These are phyloP conservation scores for Gaultheria prostrata DNA, from an alignment of 148 eudicot genomes.

Conservation along the genomic window DNA sequence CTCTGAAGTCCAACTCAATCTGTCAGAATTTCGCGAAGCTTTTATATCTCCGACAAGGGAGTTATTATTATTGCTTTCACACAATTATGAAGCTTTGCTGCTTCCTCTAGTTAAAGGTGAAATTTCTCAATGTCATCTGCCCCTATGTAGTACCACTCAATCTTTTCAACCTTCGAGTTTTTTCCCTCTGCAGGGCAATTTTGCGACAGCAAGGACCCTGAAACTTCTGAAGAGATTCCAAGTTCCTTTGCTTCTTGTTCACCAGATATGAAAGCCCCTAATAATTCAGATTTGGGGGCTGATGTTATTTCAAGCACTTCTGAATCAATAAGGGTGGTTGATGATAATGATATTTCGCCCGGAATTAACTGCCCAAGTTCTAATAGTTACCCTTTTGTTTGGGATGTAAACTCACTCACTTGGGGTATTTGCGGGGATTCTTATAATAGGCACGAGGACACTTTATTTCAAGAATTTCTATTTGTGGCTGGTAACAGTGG, in stretches of 20 bases:
- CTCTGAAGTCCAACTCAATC: constrained; percentile 37
- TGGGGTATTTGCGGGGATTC: constrained; percentile 82
- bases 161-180: not conserved
- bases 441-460: constrained; percentile 54
- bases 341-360: constrained; percentile 27
- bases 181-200: constrained; percentile 39
- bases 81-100: constrained; percentile 61
- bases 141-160: not conserved
- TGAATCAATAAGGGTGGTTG: constrained; percentile 34
- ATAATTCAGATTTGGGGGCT: constrained; percentile 32
- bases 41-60: constrained; percentile 83
- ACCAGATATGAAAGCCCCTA: constrained; percentile 25
- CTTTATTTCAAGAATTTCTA: constrained; percentile 62
- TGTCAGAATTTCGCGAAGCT: constrained; percentile 71
- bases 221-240: constrained; percentile 31
- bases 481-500: constrained; percentile 74
- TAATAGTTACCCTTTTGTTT: constrained; percentile 43
- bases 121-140: constrained; percentile 15
- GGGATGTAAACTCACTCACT: constrained; percentile 72
- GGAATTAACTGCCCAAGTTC: constrained; percentile 27
- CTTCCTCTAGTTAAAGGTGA: constrained; percentile 66
- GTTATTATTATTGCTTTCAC: constrained; percentile 61
- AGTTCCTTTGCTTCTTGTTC: constrained; percentile 24
- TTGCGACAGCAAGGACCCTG: constrained; percentile 25
- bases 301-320: constrained; percentile 42